Conservation (phyloP, 257 asterid species). For the Solanum chaucha region DNA sequence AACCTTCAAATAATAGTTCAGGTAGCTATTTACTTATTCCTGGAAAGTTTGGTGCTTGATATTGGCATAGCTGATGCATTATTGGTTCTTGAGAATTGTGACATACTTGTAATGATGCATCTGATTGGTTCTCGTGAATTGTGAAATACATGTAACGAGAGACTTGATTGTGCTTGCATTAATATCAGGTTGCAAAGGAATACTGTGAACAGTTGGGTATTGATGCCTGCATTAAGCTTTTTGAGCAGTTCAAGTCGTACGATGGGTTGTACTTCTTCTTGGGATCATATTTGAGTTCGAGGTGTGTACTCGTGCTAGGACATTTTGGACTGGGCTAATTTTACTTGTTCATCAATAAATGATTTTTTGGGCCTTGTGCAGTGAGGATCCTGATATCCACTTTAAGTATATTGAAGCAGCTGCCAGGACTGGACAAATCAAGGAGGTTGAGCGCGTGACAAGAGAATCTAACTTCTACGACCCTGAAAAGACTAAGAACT, state of each 20-base stretch:
- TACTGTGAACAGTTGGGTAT: slow-evolving; percentile 97
- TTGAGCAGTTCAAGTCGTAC: slow-evolving; percentile 97
- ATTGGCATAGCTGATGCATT: background rate
- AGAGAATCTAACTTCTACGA: slow-evolving; percentile 97
- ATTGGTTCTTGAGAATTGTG: background rate
- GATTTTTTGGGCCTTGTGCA: slow-evolving; percentile 12
- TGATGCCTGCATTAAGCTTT: slow-evolving; percentile 83
- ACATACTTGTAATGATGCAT: background rate
- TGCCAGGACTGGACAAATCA: slow-evolving; percentile 98
- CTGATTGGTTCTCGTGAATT: background rate
- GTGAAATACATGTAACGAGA: background rate
- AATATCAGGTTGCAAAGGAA: slow-evolving; percentile 81
- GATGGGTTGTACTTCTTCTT: slow-evolving; percentile 96
- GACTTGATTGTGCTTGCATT: slow-evolving; percentile 6
- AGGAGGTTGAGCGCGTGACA: slow-evolving; percentile 99
- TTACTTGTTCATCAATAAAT: background rate
- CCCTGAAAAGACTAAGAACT: slow-evolving; percentile 93
- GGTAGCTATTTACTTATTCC: slow-evolving; percentile 27
- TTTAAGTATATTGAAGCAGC: slow-evolving; percentile 99
- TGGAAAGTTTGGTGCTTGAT: background rate
- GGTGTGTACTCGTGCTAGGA: slow-evolving; percentile 24
- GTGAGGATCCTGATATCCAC: slow-evolving; percentile 99
- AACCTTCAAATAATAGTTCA: slow-evolving; percentile 97
- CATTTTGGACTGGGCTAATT: background rate
- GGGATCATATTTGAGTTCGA: slow-evolving; percentile 97